These are phyloP conservation scores for Lathyrus sativus DNA, from an alignment of 306 rosid genomes.

Conservation along the genomic window DNA sequence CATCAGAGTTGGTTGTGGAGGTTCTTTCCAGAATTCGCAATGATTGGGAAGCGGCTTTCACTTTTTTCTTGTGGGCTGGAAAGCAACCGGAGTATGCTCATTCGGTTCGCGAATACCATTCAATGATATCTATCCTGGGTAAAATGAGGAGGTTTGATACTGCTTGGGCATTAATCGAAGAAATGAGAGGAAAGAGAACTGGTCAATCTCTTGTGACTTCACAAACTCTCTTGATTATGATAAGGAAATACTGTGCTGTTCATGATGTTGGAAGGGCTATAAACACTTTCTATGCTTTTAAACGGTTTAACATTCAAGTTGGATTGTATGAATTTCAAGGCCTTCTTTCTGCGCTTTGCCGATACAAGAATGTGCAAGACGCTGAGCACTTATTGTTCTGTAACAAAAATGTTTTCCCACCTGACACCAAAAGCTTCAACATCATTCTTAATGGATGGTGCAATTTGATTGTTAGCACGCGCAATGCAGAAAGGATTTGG, in stretches of 20 bases:
- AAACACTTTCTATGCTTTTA: constrained; percentile 67
- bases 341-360: constrained; percentile 89
- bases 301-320: constrained; percentile 54
- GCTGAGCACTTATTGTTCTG: constrained; percentile 78
- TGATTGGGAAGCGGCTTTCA: constrained; percentile 87
- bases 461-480: constrained; percentile 63
- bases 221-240: constrained; percentile 82
- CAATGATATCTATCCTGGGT: constrained; percentile 78
- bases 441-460: constrained; percentile 91
- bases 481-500: constrained; percentile 77
- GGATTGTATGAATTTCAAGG: constrained; percentile 72
- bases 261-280: constrained; percentile 83
- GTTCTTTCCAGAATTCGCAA: constrained; percentile 69
- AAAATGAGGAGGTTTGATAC: constrained; percentile 89
- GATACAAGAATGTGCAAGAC: constrained; percentile 75
- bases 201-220: constrained; percentile 64
- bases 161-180: constrained; percentile 80
- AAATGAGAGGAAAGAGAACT: constrained; percentile 55
- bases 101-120: constrained; percentile 72
- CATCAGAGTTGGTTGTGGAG: constrained; percentile 70
- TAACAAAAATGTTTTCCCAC: constrained; percentile 60
- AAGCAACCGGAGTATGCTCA: constrained; percentile 68
- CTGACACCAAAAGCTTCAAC: constrained; percentile 78
- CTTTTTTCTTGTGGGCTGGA: constrained; percentile 87
- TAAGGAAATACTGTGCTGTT: constrained; percentile 68